phyloP scores from a whole-genome alignment of 1,284 basidiomycete species.

The Sporisorium reilianum region DNA sequence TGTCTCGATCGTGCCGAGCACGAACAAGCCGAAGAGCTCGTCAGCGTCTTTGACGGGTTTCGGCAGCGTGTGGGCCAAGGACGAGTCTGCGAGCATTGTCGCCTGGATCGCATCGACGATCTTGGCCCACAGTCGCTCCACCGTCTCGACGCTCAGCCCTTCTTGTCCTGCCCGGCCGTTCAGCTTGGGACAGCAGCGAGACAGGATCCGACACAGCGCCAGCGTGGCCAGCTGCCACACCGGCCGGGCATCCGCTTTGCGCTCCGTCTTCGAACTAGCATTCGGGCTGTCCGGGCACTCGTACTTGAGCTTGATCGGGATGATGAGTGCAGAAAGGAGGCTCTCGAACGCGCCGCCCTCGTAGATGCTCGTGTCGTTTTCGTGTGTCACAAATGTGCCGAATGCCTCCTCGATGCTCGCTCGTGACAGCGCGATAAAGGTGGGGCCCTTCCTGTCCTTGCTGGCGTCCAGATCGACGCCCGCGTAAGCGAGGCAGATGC shows the following conservation, averaged over 20 bases:
- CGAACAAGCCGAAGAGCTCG: conserved; percentile 83
- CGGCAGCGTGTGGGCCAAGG: conserved; percentile 71
- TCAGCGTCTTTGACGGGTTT: conserved; percentile 77
- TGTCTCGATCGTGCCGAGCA: conserved; percentile 74
- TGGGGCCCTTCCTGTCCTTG: conserved; percentile 73
- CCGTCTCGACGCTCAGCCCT: conserved; percentile 75
- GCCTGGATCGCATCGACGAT: conserved; percentile 85
- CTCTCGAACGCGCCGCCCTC: conserved; percentile 84
- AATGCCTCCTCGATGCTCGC: conserved; percentile 85
- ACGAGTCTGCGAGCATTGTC: conserved; percentile 87
- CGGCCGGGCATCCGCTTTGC: conserved; percentile 34
- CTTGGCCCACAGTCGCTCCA: conserved; percentile 85
- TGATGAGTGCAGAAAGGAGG: conserved; percentile 75
- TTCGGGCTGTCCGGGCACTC: conserved; percentile 78
- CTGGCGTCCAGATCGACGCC: conserved; percentile 2
- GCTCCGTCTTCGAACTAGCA: conserved; percentile 71
- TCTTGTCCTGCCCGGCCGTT: conserved; percentile 8
- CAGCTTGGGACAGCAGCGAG: conserved; percentile 36
- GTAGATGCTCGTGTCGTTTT: conserved; percentile 77
- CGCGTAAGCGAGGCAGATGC: conserved; percentile 81
- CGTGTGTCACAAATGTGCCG: conserved; percentile 72
- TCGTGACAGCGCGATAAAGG: conserved; percentile 88
- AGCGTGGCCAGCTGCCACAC: conserved; percentile 56
- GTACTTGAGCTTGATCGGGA: conserved; percentile 93
- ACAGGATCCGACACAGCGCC: conserved; percentile 43